Base-by-base conservation (phyloP, 2,329 filamentous ascomycete species). In the Fusarium algeriense region DNA sequence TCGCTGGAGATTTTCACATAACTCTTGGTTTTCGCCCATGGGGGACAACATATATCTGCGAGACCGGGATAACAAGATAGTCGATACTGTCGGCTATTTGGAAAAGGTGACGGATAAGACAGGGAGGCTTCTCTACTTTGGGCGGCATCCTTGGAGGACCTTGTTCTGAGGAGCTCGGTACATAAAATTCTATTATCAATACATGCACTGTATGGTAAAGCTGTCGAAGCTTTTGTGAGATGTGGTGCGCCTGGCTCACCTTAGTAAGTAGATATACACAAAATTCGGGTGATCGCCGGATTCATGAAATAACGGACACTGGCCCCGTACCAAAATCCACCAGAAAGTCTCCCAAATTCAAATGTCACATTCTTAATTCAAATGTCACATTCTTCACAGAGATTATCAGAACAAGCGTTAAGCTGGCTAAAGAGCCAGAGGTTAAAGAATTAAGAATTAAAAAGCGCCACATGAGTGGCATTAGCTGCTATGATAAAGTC, bases 401-500 rank as follows among this genome's bases (percentile, higher is more conserved):
- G 15, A 26, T 26, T 17, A 26, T 44, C 6, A 44, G 41, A 20
- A 26, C 15, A 4, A 14, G 14, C 23, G 9, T n/a, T 26, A 11
- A 12, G 8, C 15, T 17, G 20, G 10, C 10, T 9, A 17, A 14
- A 44, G 9, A 46, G 6, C 20, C 12, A 7, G 8, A 15, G 35
- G 26, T 26, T 13, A 13, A 45, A 30, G 8, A 28, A 54, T 55
- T 20, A 40, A 37, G 19, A 56, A 67, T 67, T 67, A 63, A 44
- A 23, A 63, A 52, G 20, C 41, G 40, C 49, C 64, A 63, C 54
- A 19, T 5, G 20, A 52, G 12, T 19, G 67, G 55, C 57, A 55
- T 55, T 20, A 37, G 23, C 50, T 55, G 34, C 14, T 44, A 49
- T 69, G 37, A 23, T 61, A 20, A 55, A 65, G 58, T 70, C 64